Percentiles rank a stretch among this genome's conserved stretches.
Evolutionary conservation across 2,329 filamentous ascomycete species (phyloP).

Genomic region (Colletotrichum tofieldiae): DNA sequence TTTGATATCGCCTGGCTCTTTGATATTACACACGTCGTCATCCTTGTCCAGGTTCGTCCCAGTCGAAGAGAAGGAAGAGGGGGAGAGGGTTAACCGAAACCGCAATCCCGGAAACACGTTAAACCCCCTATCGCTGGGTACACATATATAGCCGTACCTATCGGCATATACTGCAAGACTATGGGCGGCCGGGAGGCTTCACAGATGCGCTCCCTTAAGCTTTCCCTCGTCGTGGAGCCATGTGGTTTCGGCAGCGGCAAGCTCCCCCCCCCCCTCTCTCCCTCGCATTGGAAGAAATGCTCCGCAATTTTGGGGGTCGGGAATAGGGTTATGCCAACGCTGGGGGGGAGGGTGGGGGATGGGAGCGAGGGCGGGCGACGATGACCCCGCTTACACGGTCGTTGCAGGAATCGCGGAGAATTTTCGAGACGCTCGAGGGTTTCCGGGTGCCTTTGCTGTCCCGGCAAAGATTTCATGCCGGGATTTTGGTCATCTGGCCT

Average conservation of each 20-base stretch:
- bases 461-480: neutral
- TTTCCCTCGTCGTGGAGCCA: neutral
- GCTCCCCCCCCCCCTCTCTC: accelerated
- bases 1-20: neutral
- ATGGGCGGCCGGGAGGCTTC: neutral
- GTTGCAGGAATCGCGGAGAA: conserved; percentile 11
- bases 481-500: neutral
- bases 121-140: neutral
- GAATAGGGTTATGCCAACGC: conserved; percentile 9
- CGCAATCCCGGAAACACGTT: neutral
- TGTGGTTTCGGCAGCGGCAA: neutral
- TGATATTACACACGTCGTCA: neutral
- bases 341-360: too few relatives aligned
- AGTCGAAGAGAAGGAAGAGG: neutral
- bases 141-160: neutral
- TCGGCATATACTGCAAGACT: neutral
- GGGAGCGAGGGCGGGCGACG: neutral
- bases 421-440: neutral
- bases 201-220: neutral
- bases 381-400: neutral
- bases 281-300: conserved; percentile 2
- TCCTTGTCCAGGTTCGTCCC: neutral
- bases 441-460: neutral
- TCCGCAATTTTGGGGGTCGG: neutral
- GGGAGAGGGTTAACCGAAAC: neutral